Evolutionary conservation across 2,329 filamentous ascomycete genomes (phyloP), one percentile per base, ranked within the genome.

Genomic region (Madurella fahalii): DNA sequence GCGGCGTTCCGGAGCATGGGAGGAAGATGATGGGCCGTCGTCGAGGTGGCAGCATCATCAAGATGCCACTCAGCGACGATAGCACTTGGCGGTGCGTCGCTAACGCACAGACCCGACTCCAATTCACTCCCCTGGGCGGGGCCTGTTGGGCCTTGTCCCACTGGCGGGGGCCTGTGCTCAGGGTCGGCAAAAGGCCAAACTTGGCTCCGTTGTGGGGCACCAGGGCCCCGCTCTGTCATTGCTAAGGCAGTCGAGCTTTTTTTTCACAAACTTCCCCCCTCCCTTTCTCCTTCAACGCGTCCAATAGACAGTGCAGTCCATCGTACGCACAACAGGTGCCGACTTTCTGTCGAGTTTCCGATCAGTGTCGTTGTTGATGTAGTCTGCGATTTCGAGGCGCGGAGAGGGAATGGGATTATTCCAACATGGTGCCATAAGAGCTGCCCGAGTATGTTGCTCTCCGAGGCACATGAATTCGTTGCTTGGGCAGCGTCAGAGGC

Each of bases 301-400:
- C 86, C 85, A 78, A 77, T 77, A 92, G 89, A 93, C 89, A 93
- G 89, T 92, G 83, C 88, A 87, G 82, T 79, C 79, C 85, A 85
- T 84, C 79, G 80, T 76, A 71, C 71, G 74, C 77, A 77, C 76
- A 71, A 77, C 72, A 71, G 77, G 74, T 68, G 53, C 72, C 76
- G 78, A 75, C 87, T 80, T 92, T 89, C 83, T 91, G 87, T 78
- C 75, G 75, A 31, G 77, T 67, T 61, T 69, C 75, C 73, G 73
- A 73, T 72, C 66, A 70, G 78, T 77, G 75, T 74, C 67, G 74
- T 74, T 73, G 72, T 88, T 86, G 84, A 80, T 85, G 81, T 73
- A 73, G 66, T 66, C 71, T 74, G 79, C 80, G 80, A 80, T 85
- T 81, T 77, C 71, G 80, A 58, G 74, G 69, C 69, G 80, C 77